A percentile compares a stretch with the other conserved stretches of the same genome.
These are phyloP conservation scores for Bjerkandera adusta DNA, from an alignment of 1,284 basidiomycete species.

Conservation along the genomic window DNA sequence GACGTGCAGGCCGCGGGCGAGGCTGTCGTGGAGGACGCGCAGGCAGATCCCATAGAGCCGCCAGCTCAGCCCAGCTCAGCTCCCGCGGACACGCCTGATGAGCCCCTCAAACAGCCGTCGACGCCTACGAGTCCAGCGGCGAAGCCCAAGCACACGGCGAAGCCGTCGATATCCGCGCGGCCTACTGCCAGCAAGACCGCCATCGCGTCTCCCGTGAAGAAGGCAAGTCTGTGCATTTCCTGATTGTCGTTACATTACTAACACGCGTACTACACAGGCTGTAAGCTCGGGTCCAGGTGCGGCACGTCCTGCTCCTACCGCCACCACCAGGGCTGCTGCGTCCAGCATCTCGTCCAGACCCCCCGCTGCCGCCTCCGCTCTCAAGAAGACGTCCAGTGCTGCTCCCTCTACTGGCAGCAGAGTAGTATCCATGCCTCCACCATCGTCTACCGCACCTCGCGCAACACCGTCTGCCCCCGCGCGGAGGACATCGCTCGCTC, in stretches of 20 bases:
- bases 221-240: slow-evolving; percentile 40
- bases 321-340: slow-evolving; percentile 37
- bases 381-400: slow-evolving; percentile 14
- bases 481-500: slow-evolving; percentile 16
- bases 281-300: slow-evolving; percentile 54
- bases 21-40: slow-evolving; percentile 21
- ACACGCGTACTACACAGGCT: background rate
- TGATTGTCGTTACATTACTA: slow-evolving; percentile 17
- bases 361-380: slow-evolving; percentile 18
- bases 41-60: slow-evolving; percentile 10
- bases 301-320: slow-evolving; percentile 59
- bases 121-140: slow-evolving; percentile 16
- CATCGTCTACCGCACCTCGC: slow-evolving; percentile 3
- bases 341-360: slow-evolving; percentile 32
- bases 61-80: slow-evolving; percentile 7
- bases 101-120: slow-evolving; percentile 4
- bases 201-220: slow-evolving; percentile 59
- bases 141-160: slow-evolving; percentile 28
- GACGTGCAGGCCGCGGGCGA: slow-evolving; percentile 26
- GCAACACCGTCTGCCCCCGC: slow-evolving; percentile 13
- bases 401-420: slow-evolving; percentile 28
- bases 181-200: slow-evolving; percentile 38
- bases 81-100: slow-evolving; percentile 13
- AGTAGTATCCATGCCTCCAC: slow-evolving; percentile 41
- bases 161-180: slow-evolving; percentile 34